phyloP scores from a whole-genome alignment of 805 yeast species.

The Myxozyma nipponensis region DNA sequence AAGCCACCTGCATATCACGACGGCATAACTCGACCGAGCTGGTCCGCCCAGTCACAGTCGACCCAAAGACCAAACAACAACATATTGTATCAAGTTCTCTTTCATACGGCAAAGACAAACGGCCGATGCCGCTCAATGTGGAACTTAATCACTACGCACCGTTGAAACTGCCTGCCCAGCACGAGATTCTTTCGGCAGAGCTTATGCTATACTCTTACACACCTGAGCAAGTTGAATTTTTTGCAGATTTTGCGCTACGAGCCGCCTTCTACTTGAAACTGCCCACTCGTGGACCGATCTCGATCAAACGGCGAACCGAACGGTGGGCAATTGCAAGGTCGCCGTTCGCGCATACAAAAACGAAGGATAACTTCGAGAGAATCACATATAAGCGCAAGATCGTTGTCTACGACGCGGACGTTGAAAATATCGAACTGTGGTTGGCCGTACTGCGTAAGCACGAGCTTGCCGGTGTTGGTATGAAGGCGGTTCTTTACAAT shows the following conservation, averaged over 20 bases:
- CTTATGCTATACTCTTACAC: slow-evolving; percentile 62
- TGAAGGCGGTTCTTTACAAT: slow-evolving; percentile 63
- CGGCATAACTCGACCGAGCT: neutral
- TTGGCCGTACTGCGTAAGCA: slow-evolving; percentile 73
- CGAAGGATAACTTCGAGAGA: slow-evolving; percentile 92
- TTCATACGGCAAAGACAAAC: slow-evolving; percentile 33
- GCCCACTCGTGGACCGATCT: slow-evolving; percentile 73
- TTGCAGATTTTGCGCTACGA: slow-evolving; percentile 80
- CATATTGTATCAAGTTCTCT: slow-evolving; percentile 11
- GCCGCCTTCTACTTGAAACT: slow-evolving; percentile 87
- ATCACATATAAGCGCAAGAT: slow-evolving; percentile 72
- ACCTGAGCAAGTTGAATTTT: slow-evolving; percentile 64
- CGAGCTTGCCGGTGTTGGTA: slow-evolving; percentile 75
- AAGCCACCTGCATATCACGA: no score
- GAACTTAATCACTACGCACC: slow-evolving; percentile 81
- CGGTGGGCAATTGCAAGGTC: slow-evolving; percentile 91
- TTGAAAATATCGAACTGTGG: slow-evolving; percentile 79
- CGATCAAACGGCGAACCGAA: slow-evolving; percentile 66
- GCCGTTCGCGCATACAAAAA: slow-evolving; percentile 90
- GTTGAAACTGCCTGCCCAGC: slow-evolving; percentile 56
- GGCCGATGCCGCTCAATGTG: slow-evolving; percentile 80
- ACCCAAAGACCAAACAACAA: slow-evolving; percentile 34
- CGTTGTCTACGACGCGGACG: slow-evolving; percentile 76
- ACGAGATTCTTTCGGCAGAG: slow-evolving; percentile 77
- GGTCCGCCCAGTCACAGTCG: slow-evolving; percentile 2